phyloP scores from a whole-genome alignment of 1,139 yeast genomes.

The Eremothecium coryli region DNA sequence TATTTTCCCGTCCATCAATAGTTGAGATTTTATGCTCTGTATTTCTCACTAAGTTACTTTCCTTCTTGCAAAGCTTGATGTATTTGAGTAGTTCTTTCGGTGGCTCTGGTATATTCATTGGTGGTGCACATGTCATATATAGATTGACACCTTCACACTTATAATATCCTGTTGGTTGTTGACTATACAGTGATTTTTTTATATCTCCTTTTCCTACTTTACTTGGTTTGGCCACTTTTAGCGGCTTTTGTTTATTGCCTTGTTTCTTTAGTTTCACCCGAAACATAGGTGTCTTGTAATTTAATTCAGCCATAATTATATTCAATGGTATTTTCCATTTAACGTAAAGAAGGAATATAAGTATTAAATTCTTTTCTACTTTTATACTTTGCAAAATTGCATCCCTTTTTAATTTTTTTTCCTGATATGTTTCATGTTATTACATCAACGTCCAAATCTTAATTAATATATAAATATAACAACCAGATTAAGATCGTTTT shows the following conservation, averaged over 20 bases:
- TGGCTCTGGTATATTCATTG: constrained; percentile 7
- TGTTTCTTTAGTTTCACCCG: constrained; percentile 4
- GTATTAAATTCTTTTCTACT: background rate
- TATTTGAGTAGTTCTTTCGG: constrained; percentile 4
- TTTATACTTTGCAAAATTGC: background rate
- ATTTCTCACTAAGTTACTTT: background rate
- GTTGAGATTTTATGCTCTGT: background rate
- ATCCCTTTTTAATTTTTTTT: constrained; percentile 2
- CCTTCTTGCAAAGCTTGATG: background rate
- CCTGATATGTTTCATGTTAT: constrained; percentile 1
- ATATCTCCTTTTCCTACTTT: background rate
- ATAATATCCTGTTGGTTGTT: background rate
- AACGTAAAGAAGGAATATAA: background rate
- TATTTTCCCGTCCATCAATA: background rate
- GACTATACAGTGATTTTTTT: background rate
- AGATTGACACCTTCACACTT: constrained; percentile 9
- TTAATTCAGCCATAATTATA: background rate
- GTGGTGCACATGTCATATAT: constrained; percentile 7
- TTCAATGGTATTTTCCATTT: background rate
- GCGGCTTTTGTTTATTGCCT: background rate
- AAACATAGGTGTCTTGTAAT: constrained; percentile 6
- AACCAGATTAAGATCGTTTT: constrained; percentile 1
- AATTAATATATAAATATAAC: constrained; percentile 1
- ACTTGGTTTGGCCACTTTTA: background rate
- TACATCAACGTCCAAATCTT: constrained; percentile 2